phyloP scores from a whole-genome alignment of 2,329 filamentous ascomycete species.

The Nemania sp. region DNA sequence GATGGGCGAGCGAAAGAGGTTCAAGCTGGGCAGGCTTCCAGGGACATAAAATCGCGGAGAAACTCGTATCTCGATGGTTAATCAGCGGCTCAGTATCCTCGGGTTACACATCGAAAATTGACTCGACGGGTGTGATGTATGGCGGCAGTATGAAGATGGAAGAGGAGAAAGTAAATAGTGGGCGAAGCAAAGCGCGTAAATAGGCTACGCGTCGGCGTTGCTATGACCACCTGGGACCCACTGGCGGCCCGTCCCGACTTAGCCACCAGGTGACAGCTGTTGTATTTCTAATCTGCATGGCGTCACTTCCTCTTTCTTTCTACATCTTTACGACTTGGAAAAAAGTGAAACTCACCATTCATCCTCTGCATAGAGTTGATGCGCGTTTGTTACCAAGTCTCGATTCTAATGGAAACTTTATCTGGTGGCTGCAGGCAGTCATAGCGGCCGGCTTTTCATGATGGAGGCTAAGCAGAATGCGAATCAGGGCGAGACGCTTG shows the following conservation, averaged over 20 bases:
- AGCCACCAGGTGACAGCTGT: neutral
- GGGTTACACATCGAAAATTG: slow-evolving; percentile 31
- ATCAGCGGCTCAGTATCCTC: slow-evolving; percentile 38
- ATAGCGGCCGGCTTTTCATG: too few relatives aligned
- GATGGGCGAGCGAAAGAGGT: slow-evolving; percentile 51
- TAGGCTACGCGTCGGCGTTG: slow-evolving; percentile 17
- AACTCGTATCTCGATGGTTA: slow-evolving; percentile 41
- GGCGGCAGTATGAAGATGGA: slow-evolving; percentile 27
- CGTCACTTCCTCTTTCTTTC: too few relatives aligned
- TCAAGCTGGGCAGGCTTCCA: slow-evolving; percentile 35
- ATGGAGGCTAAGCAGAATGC: slow-evolving; percentile 20
- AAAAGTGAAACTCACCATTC: too few relatives aligned
- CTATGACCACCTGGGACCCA: slow-evolving; percentile 16
- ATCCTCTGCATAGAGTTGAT: too few relatives aligned
- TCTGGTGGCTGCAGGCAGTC: too few relatives aligned
- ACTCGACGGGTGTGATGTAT: slow-evolving; percentile 24
- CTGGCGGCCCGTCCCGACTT: neutral
- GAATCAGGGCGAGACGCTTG: slow-evolving; percentile 31
- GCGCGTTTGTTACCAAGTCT: too few relatives aligned
- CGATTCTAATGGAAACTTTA: too few relatives aligned
- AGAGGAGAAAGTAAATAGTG: slow-evolving; percentile 5
- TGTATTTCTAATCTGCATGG: too few relatives aligned
- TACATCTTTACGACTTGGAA: too few relatives aligned
- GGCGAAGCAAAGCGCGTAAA: slow-evolving; percentile 13
- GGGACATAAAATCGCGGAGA: slow-evolving; percentile 21